These are phyloP conservation scores for Viola pubescens DNA, from an alignment of 441 rosid species.

Conservation along the genomic window DNA sequence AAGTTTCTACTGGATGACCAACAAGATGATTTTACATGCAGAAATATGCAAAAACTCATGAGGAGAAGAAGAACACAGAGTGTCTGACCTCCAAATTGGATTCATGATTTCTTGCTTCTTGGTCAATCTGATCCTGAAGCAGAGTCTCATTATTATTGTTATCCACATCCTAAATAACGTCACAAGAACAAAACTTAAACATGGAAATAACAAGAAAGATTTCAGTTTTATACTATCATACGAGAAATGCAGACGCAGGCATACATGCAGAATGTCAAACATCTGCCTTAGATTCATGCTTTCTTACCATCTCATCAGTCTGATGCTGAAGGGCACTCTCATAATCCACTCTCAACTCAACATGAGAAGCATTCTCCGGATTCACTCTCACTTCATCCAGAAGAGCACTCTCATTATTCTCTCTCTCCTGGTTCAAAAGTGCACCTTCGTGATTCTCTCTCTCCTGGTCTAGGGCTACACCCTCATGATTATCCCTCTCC, in stretches of 20 bases:
- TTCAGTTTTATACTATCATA: not conserved
- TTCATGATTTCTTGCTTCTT: slow-evolving; percentile 10
- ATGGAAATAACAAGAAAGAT: not conserved
- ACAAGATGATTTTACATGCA: not conserved
- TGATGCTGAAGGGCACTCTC: slow-evolving; percentile 7
- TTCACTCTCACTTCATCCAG: no score
- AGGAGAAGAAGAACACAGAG: not conserved
- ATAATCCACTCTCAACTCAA: no score
- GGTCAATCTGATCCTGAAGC: slow-evolving; percentile 14
- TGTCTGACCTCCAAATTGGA: slow-evolving; percentile 5
- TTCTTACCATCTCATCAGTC: slow-evolving; percentile 5
- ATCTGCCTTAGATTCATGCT: slow-evolving; percentile 1
- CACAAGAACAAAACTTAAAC: not conserved
- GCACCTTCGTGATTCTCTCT: no score
- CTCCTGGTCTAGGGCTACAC: no score
- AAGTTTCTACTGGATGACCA: slow-evolving; percentile 7
- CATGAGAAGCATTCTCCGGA: no score
- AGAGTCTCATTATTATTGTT: not conserved
- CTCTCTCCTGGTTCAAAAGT: no score
- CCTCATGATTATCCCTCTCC: no score
- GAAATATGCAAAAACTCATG: not conserved
- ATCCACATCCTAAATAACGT: slow-evolving; percentile 18
- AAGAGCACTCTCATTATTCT: no score
- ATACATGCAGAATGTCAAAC: not conserved
- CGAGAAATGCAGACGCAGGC: not conserved